Evolutionary conservation across 2,329 filamentous ascomycete species (phyloP), one percentile per base, ranked within the genome.

Genomic region (Mariannaea sp.): DNA sequence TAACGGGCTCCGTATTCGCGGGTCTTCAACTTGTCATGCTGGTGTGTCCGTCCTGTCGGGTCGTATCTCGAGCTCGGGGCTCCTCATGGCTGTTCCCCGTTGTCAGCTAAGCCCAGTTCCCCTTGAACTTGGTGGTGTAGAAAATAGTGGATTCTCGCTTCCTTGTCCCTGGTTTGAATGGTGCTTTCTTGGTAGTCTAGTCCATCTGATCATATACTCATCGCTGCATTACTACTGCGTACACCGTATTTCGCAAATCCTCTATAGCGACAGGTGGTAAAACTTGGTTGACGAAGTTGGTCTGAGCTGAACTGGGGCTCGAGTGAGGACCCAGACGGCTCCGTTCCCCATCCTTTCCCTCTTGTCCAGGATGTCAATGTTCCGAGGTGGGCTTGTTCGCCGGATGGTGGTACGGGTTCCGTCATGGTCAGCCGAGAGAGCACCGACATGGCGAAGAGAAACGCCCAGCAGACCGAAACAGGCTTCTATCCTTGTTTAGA

Each of bases 401-500:
- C 38, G 53, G 3, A 20, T 46, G 52, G 52, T 55, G 53, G 53
- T 43, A 56, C 53, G 56, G n/a, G 56, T 57, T 54, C 50, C 51
- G 53, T 49, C 57, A 56, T 62, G 61, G 59, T 64, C 61, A 64
- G 61, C 57, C 62, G 59, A 64, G 58, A 47, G 43, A 44, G 44
- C 44, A 49, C 50, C 44, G 39, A 49, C 22, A 47, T 43, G 49
- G 43, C 43, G 32, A 46, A 46, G 49, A 47, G 39, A 35, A 43
- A 14, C 55, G 58, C 56, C 60, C 38, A 50, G 40, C 13, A 46
- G 55, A 57, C 27, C 40, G 50, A 48, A 53, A 42, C 43, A 44
- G 50, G 50, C 43, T 43, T 38, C 42, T 19, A 53, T 53, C 43
- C 49, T 42, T 46, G 48, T 30, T n/a, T 51, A 36, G 49, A 36